Base-by-base conservation (phyloP, 108 stramenopile species). In the Phaeodactylum tricornutum region DNA sequence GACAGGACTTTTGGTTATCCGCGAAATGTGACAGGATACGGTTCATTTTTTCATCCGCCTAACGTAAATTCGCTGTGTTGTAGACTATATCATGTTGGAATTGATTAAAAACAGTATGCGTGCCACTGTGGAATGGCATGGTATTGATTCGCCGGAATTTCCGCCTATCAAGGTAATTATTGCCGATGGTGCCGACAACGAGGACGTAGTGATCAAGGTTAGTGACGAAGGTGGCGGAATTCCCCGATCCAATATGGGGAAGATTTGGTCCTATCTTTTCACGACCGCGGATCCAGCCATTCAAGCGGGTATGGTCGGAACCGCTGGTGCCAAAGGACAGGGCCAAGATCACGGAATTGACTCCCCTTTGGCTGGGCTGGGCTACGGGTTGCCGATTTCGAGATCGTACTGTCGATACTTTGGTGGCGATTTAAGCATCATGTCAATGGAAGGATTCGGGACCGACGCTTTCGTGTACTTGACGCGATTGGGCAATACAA, bases 391-490 rank as follows among this genome's bases (percentile, higher is more conserved):
- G 42, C 99, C 99, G 35, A 98, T 99, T 48, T 81, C 86, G 36
- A 61, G 97, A 26, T 72, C 72, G 29, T 99, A 97, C 66, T 93
- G 93, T 36, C 79, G 96, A 17, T 98, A 97, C 69, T 98, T 98
- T 66, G 95, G 94, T 15, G 99, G 99, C 11, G 99, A 99, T 70
- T 61, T 99, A 36, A 76, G 72, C 44, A 76, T 99, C 63, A 94
- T 98, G 86, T 92, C 90, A 44, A 97, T 99, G 96, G 96, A 99
- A 43, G 99, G 99, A 8, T 96, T 92, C 57, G 99, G 99, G 11
- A 98, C 99, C 0, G 99, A 99, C 74, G 95, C 93, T 3, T 99
- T 96, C 61, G 84, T 98, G 4, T 90, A 98, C 53, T 68, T 98
- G 52, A 72, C 77, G 7, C 40, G 87, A 43, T 60, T 93, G 50